phyloP scores from a whole-genome alignment of 805 yeast genomes.

The Saccharomycopsis javanensis region DNA sequence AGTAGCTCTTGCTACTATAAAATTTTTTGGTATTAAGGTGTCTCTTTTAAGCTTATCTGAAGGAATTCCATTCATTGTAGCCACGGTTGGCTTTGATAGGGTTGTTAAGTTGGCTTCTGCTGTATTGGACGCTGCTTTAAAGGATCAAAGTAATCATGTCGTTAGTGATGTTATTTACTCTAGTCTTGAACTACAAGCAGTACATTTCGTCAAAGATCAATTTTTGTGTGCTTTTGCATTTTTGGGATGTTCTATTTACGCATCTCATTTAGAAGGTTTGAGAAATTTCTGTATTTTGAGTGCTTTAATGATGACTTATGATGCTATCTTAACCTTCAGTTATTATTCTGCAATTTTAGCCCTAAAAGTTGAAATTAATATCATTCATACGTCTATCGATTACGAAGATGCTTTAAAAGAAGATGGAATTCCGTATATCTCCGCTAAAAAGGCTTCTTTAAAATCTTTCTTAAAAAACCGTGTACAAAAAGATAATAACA shows the following conservation, averaged over 20 bases:
- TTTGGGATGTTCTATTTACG: conserved; percentile 52
- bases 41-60: conserved; percentile 72
- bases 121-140: conserved; percentile 35
- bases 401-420: conserved; percentile 79
- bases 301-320: conserved; percentile 60
- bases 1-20: conserved; percentile 59
- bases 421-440: conserved; percentile 72
- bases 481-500: conserved; percentile 20
- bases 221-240: conserved; percentile 63
- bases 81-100: conserved; percentile 85
- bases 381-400: conserved; percentile 72
- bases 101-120: conserved; percentile 63
- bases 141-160: conserved; percentile 23
- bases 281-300: conserved; percentile 72
- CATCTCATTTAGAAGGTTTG: conserved; percentile 60
- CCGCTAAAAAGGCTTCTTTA: conserved; percentile 61
- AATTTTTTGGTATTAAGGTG: conserved; percentile 47
- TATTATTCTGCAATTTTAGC: conserved; percentile 78
- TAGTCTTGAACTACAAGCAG: conserved; percentile 30
- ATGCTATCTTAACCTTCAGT: conserved; percentile 63
- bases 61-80: conserved; percentile 88
- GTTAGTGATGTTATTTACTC: conserved; percentile 26
- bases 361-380: conserved; percentile 77
- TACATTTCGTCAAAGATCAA: conserved; percentile 55
- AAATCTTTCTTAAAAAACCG: conserved; percentile 21